Percentiles rank a stretch among this genome's conserved stretches.
These are phyloP conservation scores for Cladochytrium tenue DNA, from an alignment of 371 early-diverging fungal species.

Conservation along the genomic window DNA sequence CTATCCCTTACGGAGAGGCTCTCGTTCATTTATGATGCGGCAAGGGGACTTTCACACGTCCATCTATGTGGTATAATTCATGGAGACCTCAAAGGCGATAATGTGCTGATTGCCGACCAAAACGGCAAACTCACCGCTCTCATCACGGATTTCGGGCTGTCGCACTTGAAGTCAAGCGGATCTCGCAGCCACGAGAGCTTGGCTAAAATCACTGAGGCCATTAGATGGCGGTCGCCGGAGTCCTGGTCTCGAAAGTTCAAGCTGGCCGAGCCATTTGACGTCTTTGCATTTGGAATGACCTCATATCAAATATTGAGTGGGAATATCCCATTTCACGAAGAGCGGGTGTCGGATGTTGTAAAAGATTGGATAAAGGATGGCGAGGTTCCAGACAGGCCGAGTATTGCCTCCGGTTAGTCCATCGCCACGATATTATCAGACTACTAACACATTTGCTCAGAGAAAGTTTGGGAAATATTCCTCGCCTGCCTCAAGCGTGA, in stretches of 20 bases:
- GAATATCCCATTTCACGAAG: background rate
- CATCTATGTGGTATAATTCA: conserved; percentile 17
- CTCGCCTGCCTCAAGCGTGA: too few species aligned
- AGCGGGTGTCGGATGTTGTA: background rate
- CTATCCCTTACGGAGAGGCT: background rate
- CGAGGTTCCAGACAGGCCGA: background rate
- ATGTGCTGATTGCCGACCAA: conserved; percentile 14
- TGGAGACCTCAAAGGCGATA: conserved; percentile 2
- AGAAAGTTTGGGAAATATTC: too few species aligned
- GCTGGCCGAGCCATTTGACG: background rate
- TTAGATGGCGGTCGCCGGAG: conserved; percentile 2
- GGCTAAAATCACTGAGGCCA: background rate
- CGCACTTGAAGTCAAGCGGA: background rate
- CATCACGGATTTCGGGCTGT: conserved; percentile 4
- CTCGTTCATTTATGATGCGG: background rate
- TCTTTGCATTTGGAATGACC: conserved; percentile 3
- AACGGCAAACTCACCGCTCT: background rate
- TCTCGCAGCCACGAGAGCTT: background rate
- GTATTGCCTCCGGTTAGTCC: too few species aligned
- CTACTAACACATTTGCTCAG: too few species aligned
- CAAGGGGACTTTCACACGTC: conserved; percentile 18
- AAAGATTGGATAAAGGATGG: background rate
- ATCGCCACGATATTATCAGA: too few species aligned
- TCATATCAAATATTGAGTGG: background rate
- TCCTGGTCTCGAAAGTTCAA: background rate